phyloP scores from a whole-genome alignment of 2,329 filamentous ascomycete genomes.

The Sclerotinia trifoliorum region DNA sequence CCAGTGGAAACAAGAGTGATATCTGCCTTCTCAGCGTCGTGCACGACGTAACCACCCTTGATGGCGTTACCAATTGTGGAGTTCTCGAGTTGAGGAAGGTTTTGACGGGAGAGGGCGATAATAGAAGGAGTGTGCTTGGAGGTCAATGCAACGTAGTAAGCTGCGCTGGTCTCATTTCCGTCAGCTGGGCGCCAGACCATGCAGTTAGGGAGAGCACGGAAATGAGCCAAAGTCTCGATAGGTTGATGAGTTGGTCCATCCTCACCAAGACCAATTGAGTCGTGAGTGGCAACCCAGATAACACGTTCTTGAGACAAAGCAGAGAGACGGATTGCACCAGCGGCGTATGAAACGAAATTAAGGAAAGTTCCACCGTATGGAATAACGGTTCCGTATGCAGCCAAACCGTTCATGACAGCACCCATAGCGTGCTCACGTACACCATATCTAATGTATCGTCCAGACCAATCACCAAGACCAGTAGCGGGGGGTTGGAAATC shows the following conservation, averaged over 20 bases:
- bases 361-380: constrained; percentile 96
- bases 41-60: constrained; percentile 93
- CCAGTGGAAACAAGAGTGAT: constrained; percentile 92
- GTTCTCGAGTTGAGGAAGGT: constrained; percentile 95
- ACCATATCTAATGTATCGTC: constrained; percentile 91
- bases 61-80: constrained; percentile 83
- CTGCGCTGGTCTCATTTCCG: constrained; percentile 95
- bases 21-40: constrained; percentile 79
- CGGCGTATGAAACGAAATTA: constrained; percentile 98
- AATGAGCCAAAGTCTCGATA: constrained; percentile 96
- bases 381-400: constrained; percentile 92
- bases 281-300: constrained; percentile 97
- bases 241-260: constrained; percentile 98
- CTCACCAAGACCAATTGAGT: constrained; percentile 98
- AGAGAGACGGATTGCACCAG: constrained; percentile 91
- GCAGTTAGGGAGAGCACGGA: constrained; percentile 97
- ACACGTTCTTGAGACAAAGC: constrained; percentile 85
- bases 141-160: constrained; percentile 93
- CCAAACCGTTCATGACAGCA: constrained; percentile 90
- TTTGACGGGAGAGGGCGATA: constrained; percentile 93
- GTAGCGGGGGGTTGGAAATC: constrained; percentile 93
- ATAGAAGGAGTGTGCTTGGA: constrained; percentile 89
- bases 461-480: constrained; percentile 83
- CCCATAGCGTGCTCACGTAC: constrained; percentile 92
- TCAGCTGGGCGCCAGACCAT: constrained; percentile 99